Conservation (phyloP, 2,329 filamentous ascomycete species). For the Epichloe hybrida region DNA sequence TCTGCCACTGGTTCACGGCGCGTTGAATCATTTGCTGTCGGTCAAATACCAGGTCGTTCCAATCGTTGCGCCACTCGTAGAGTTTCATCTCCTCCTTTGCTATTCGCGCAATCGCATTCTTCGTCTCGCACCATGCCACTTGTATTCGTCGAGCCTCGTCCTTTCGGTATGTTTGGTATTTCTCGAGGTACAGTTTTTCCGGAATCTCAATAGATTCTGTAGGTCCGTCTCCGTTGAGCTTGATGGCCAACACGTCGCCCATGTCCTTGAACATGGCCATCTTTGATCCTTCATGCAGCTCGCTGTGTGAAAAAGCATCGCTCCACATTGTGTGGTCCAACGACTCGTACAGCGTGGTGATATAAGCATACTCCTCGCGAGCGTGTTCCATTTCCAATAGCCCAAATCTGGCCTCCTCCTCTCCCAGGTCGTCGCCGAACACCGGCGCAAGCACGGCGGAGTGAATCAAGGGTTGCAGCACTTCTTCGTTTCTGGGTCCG, state of each 20-base stretch:
- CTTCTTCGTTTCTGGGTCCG: conserved; percentile 14
- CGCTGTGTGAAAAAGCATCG: conserved; percentile 24
- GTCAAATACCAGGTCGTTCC: conserved; percentile 13
- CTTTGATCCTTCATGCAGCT: conserved; percentile 21
- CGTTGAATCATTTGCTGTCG: conserved; percentile 19
- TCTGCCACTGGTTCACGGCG: conserved; percentile 18
- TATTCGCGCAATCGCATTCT: conserved; percentile 14
- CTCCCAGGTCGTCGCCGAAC: conserved; percentile 16
- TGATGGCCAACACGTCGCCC: conserved; percentile 37
- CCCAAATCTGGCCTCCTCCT: conserved; percentile 25
- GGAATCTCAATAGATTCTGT: conserved; percentile 36
- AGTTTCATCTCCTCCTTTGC: conserved; percentile 13
- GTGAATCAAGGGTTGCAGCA: conserved; percentile 19
- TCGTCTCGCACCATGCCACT: conserved; percentile 20
- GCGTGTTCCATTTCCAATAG: conserved; percentile 28
- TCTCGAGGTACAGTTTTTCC: conserved; percentile 37
- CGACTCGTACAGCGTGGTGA: conserved; percentile 33
- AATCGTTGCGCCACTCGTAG: conserved; percentile 16
- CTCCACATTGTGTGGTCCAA: conserved; percentile 36
- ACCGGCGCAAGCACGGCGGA: conserved; percentile 17
- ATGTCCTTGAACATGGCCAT: conserved; percentile 31
- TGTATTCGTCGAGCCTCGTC: conserved; percentile 34
- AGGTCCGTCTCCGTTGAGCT: conserved; percentile 28
- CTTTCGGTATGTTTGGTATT: conserved; percentile 33
- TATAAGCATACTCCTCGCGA: conserved; percentile 21